Base-by-base conservation (phyloP, 805 yeast genomes). In the Cephaloascus fragrans region DNA sequence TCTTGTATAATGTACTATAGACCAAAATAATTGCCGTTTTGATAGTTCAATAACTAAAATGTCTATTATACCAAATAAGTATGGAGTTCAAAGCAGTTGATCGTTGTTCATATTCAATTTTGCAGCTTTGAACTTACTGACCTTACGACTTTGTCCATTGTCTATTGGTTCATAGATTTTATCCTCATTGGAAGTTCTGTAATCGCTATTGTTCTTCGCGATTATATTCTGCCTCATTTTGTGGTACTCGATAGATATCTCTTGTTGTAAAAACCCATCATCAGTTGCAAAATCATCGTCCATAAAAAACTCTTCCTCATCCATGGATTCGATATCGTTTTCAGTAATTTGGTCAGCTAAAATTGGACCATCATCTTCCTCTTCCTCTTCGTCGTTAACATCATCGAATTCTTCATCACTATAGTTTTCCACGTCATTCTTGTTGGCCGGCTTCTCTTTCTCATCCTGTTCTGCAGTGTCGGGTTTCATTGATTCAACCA, bases 101-200 rank as follows among this genome's bases (percentile, higher is more conserved):
- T n/a, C n/a, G n/a, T n/a, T n/a, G n/a, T 17, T 29, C 16, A 37
- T 26, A 14, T 29, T 32, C 35, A 49, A 42, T 34, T 57, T 47
- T 15, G 84, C 81, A 9, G 84, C 75, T 49, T 67, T 82, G 56
- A 86, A 86, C 38, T 87, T 62, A 51, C 94, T 83, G 1, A 74
- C 61, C 42, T 67, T 77, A 0, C 78, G 77, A 39, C 75, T 70
- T 0, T 86, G 86, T 31, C 59, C 49, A 39, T 75, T 81, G 47
- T 83, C 87, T 4, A 83, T 60, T 0, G 86, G 87, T 49, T 83
- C 94, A 16, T 75, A 48, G 41, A 77, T 89, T 42, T 57, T 48
- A 32, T 73, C 84, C 37, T 63, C 59, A 2, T 69, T 71, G 1
- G 71, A 57, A 42, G 65, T 62, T 37, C 53, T 59, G 41, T 51